Evolutionary conservation across 179 eudicot species (phyloP).

Genomic region (Spinacia oleracea): DNA sequence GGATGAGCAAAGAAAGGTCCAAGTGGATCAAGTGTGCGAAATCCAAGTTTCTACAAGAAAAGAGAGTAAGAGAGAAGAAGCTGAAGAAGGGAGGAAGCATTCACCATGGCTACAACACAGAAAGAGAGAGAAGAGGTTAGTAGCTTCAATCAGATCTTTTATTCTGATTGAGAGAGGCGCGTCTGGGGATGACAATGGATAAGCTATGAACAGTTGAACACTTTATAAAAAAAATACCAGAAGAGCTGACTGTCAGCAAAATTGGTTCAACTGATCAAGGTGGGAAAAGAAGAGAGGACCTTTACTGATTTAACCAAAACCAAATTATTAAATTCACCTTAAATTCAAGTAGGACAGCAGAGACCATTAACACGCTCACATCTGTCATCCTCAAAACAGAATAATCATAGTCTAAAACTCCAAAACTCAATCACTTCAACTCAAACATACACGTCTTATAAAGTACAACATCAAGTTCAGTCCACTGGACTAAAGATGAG

Average conservation of each 20-base stretch:
- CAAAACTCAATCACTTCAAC: background rate
- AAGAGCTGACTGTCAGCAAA: background rate
- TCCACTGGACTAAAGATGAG: background rate
- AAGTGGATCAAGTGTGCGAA: background rate
- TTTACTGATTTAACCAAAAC: background rate
- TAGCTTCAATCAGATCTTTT: background rate
- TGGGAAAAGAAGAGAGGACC: conserved; percentile 1
- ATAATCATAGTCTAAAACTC: background rate
- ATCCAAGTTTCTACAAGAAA: background rate
- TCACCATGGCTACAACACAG: background rate
- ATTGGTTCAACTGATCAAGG: background rate
- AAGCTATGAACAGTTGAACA: background rate
- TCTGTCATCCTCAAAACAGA: background rate
- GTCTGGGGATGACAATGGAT: too few species aligned
- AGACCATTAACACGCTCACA: background rate
- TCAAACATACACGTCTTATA: background rate
- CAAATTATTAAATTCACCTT: background rate
- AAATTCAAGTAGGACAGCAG: background rate
- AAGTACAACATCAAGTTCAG: background rate
- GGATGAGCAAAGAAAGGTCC: background rate
- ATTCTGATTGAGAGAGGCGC: background rate
- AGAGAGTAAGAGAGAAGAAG: background rate
- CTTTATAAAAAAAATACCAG: background rate
- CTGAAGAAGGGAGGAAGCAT: background rate
- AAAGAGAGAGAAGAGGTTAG: background rate